A percentile compares a stretch with the other conserved stretches of the same genome.
phyloP scores from a whole-genome alignment of 352 stramenopile species.

The Elongisporangium senticosum region DNA sequence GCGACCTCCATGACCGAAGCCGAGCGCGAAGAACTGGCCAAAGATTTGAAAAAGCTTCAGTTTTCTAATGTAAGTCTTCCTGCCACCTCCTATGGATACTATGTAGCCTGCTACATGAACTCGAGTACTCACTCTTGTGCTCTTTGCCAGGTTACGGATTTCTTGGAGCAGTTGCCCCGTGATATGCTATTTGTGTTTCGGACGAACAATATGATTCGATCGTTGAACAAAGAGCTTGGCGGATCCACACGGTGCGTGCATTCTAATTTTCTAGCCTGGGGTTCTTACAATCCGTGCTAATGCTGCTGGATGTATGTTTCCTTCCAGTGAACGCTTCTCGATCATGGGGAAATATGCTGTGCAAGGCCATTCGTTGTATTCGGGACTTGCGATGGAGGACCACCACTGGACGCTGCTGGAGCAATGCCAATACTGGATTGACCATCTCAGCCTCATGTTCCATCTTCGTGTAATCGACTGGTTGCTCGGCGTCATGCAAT shows the following conservation, averaged over 20 bases:
- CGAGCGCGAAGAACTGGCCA: slow-evolving; percentile 53
- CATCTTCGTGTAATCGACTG: slow-evolving; percentile 59
- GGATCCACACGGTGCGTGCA: slow-evolving; percentile 51
- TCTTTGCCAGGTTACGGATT: slow-evolving; percentile 51
- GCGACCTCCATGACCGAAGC: slow-evolving; percentile 60
- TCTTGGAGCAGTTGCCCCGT: slow-evolving; percentile 79
- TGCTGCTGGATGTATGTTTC: background rate
- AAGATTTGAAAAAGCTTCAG: slow-evolving; percentile 59
- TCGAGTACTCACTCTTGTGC: slow-evolving; percentile 1
- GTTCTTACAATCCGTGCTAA: slow-evolving; percentile 2
- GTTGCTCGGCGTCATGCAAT: slow-evolving; percentile 36
- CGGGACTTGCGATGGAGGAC: slow-evolving; percentile 12
- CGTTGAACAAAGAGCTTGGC: slow-evolving; percentile 85
- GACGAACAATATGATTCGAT: slow-evolving; percentile 88
- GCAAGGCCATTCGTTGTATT: slow-evolving; percentile 47
- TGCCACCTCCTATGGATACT: background rate
- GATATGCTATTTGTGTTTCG: slow-evolving; percentile 91
- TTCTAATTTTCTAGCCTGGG: background rate
- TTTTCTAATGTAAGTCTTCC: slow-evolving; percentile 47
- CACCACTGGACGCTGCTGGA: slow-evolving; percentile 10
- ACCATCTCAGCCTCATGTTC: slow-evolving; percentile 61
- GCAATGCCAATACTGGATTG: slow-evolving; percentile 44
- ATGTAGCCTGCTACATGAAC: background rate
- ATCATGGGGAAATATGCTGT: slow-evolving; percentile 74
- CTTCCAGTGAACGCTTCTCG: slow-evolving; percentile 58